Evolutionary conservation across 331 rosid genomes (phyloP).

Genomic region (Dryas integrifolia): DNA sequence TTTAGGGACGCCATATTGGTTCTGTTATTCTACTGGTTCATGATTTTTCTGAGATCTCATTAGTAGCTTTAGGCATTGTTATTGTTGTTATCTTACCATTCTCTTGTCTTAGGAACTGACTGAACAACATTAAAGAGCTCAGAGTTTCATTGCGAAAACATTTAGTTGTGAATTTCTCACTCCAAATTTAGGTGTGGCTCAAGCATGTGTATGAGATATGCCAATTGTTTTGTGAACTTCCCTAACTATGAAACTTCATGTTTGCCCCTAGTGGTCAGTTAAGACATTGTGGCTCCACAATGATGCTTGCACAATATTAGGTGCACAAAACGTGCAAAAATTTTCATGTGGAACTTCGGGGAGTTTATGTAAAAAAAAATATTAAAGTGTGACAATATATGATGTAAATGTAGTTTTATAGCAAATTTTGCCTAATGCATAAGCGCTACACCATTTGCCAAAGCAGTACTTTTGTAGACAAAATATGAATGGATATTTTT

Average conservation of each 20-base stretch:
- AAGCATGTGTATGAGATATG: no score
- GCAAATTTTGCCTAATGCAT: background rate
- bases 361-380: no score
- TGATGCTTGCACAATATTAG: background rate
- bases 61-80: background rate
- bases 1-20: background rate
- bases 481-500: background rate
- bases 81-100: background rate
- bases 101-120: no score
- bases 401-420: background rate
- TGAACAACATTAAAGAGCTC: background rate
- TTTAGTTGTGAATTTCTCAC: no score
- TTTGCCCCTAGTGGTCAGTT: no score
- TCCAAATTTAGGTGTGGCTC: no score
- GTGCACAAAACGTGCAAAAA: background rate
- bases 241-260: background rate
- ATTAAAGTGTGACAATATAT: no score
- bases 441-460: no score
- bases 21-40: background rate
- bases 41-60: background rate
- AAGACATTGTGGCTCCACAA: no score
- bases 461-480: background rate
- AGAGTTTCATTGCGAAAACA: no score
- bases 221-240: no score
- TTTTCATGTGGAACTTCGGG: background rate